phyloP scores from a whole-genome alignment of 2,329 filamentous ascomycete genomes.

The Sclerotiophoma versabilis region DNA sequence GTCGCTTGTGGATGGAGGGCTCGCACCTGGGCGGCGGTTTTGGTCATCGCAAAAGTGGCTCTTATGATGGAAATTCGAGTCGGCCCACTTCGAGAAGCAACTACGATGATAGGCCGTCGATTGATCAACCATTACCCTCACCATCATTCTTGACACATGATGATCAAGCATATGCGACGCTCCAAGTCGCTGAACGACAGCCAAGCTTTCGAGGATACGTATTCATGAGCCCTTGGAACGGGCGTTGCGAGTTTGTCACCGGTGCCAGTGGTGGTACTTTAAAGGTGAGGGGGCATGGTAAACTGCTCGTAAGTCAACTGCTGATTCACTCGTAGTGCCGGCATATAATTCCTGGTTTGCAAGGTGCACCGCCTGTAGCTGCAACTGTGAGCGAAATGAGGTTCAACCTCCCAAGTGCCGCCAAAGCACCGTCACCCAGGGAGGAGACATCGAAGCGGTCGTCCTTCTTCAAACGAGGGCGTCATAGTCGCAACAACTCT shows the following conservation, averaged over 20 bases:
- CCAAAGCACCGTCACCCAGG: slow-evolving; percentile 40
- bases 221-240: slow-evolving; percentile 87
- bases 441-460: slow-evolving; percentile 45
- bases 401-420: slow-evolving; percentile 79
- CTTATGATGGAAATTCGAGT: slow-evolving; percentile 36
- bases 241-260: slow-evolving; percentile 84
- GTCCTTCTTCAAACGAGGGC: slow-evolving; percentile 45
- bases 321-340: slow-evolving; percentile 59
- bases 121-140: slow-evolving; percentile 22
- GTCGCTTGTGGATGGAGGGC: slow-evolving; percentile 59
- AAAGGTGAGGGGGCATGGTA: slow-evolving; percentile 48
- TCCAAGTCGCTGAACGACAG: slow-evolving; percentile 51
- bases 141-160: slow-evolving; percentile 32
- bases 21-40: slow-evolving; percentile 50
- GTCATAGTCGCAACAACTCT: slow-evolving; percentile 40
- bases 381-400: slow-evolving; percentile 79
- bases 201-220: slow-evolving; percentile 71
- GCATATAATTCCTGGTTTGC: slow-evolving; percentile 67
- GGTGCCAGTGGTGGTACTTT: slow-evolving; percentile 76
- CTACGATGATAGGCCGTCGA: slow-evolving; percentile 24
- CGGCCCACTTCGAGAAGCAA: slow-evolving; percentile 34
- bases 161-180: slow-evolving; percentile 37
- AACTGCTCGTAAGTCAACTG: not conserved
- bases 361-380: slow-evolving; percentile 44
- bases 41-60: slow-evolving; percentile 48